These are phyloP conservation scores for Fusarium aywerte DNA, from an alignment of 2,329 filamentous ascomycete genomes.

Conservation along the genomic window DNA sequence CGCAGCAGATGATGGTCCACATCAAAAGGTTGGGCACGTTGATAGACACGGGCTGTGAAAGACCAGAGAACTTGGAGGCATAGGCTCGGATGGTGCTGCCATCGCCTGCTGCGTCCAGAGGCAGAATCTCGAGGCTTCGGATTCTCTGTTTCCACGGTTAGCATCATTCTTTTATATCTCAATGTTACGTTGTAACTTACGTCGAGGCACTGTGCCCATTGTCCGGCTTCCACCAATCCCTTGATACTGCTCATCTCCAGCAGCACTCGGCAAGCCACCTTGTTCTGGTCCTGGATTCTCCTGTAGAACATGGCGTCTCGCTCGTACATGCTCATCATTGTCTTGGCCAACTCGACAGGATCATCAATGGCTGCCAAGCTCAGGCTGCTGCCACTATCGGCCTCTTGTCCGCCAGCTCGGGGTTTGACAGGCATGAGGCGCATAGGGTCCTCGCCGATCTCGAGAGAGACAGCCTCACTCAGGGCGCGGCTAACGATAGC, in stretches of 20 bases:
- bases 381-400: constrained; percentile 65
- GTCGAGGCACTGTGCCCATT: constrained; percentile 69
- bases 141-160: constrained; percentile 69
- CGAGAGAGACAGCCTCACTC: constrained; percentile 87
- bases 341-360: constrained; percentile 67
- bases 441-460: constrained; percentile 83
- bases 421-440: constrained; percentile 84
- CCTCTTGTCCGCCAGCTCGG: constrained; percentile 59
- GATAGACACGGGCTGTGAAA: constrained; percentile 83
- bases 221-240: constrained; percentile 62
- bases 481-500: constrained; percentile 88
- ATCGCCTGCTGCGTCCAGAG: constrained; percentile 78
- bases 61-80: constrained; percentile 81
- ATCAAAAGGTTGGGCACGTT: constrained; percentile 92
- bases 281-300: constrained; percentile 67
- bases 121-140: constrained; percentile 79
- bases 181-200: constrained; percentile 55
- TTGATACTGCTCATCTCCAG: constrained; percentile 72
- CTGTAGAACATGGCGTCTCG: constrained; percentile 69
- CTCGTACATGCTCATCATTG: constrained; percentile 73
- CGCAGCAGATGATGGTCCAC: constrained; percentile 92
- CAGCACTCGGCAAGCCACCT: constrained; percentile 65
- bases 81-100: constrained; percentile 81
- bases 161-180: background rate
- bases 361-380: constrained; percentile 70